Conservation (phyloP, 306 rosid genomes). For the Trichosanthes cucumerina region DNA sequence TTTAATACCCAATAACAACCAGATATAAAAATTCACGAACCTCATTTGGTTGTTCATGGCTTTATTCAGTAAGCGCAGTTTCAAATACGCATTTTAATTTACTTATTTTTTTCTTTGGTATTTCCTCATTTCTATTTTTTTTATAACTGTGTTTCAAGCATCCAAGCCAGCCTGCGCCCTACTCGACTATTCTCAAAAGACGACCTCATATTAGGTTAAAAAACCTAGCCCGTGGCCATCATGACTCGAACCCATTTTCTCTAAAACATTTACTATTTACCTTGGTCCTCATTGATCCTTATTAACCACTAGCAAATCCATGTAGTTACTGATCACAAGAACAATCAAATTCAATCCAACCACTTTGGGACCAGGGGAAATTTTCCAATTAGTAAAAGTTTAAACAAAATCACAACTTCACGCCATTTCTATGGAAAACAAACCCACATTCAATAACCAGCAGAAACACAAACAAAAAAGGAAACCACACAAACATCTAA, state of each 20-base stretch:
- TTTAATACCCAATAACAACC: neutral
- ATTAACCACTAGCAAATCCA: neutral
- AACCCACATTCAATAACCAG: neutral
- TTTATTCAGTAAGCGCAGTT: neutral
- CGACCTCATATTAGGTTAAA: no score
- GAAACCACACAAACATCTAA: neutral
- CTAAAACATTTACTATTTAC: no score
- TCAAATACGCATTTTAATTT: neutral
- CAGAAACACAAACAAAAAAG: neutral
- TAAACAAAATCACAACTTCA: neutral
- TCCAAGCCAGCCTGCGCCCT: neutral
- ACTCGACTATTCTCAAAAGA: neutral
- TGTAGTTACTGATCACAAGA: neutral
- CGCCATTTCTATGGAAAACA: neutral
- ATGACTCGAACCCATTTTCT: no score
- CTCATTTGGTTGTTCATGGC: neutral
- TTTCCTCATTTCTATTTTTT: neutral
- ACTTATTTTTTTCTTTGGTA: no score
- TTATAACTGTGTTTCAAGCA: no score
- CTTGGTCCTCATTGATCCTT: no score
- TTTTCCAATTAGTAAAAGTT: neutral
- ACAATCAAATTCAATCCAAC: neutral
- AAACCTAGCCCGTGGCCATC: neutral
- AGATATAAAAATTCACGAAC: neutral
- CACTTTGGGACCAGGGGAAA: neutral